Conservation (phyloP, 1,139 yeast species). For the Suhomyces taliae region DNA sequence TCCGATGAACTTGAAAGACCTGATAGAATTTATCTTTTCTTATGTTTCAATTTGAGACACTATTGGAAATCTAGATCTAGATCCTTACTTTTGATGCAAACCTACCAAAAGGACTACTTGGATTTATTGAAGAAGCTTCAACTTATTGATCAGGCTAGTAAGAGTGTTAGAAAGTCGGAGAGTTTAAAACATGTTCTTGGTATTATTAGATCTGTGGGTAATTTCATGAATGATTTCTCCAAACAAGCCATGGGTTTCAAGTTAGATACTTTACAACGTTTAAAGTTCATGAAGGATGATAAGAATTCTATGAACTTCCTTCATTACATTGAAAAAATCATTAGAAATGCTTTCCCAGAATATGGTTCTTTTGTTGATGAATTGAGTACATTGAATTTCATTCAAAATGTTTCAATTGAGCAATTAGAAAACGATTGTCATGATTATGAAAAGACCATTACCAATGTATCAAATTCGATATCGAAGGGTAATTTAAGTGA, state of each 20-base stretch:
- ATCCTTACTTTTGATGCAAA: constrained; percentile 64
- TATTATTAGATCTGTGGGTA: constrained; percentile 82
- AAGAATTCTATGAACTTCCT: constrained; percentile 77
- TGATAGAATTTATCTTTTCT: constrained; percentile 74
- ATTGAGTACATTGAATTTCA: constrained; percentile 56
- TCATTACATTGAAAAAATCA: constrained; percentile 81
- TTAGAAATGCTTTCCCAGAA: constrained; percentile 77
- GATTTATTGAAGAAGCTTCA: constrained; percentile 66
- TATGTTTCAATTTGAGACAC: constrained; percentile 72
- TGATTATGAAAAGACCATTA: constrained; percentile 57
- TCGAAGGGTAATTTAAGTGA: constrained; percentile 77
- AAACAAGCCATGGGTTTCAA: constrained; percentile 85
- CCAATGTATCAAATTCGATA: constrained; percentile 55
- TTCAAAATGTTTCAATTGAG: constrained; percentile 73
- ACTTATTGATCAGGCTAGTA: constrained; percentile 66
- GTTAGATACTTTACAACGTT: constrained; percentile 75
- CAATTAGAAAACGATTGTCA: constrained; percentile 71
- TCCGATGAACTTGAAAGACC: constrained; percentile 71
- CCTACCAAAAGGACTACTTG: constrained; percentile 71
- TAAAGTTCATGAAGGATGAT: constrained; percentile 83
- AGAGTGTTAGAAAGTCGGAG: constrained; percentile 59
- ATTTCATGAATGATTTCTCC: constrained; percentile 84
- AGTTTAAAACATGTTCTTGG: constrained; percentile 67
- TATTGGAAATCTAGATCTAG: constrained; percentile 91
- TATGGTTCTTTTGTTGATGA: constrained; percentile 77